Base-by-base conservation (phyloP, 2,329 filamentous ascomycete species). In the Cladophialophora immunda region DNA sequence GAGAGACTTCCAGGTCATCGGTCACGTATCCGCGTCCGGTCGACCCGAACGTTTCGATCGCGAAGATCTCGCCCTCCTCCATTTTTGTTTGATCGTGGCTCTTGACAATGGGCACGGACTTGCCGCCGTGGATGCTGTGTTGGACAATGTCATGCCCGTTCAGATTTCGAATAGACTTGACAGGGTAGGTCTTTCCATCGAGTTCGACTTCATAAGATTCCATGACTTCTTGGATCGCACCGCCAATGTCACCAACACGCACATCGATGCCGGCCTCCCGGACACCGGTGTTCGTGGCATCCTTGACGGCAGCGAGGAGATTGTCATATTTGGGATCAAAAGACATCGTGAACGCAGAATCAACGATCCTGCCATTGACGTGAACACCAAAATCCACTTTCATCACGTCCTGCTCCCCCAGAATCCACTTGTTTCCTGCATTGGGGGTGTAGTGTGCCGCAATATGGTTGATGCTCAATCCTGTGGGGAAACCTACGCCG, bases 1-100 rank as follows among this genome's bases (percentile, higher is more conserved):
- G 93, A 52, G 93, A 97, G 19, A 89, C 88, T 83, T 97, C 94
- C 79, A 89, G 91, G 80, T 97, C 92, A 76, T 97, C 93, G 71
- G 88, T 84, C 64, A 97, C 92, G 76, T 92, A 91, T 71, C 93
- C 94, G 77, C 92, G 94, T 70, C 94, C 94, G 25, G 94, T 97
- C 78, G 91, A 95, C 68, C 94, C 94, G 78, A 97, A 97, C 0
- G 94, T 97, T 83, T 97, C 94, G 73, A 97, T 97, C 71, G 94
- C 94, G 78, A 96, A 98, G 19, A 93, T 90, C 76, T 98, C 94
- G 50, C 93, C 93, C 81, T 97, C 94, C 81, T 97, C 94, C 94
- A 98, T 98, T 85, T 97, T 97, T 60, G 93, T 96, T 78, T 90
- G 89, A 75, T 97, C 92, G 69, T 87, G 87, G 69, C 89, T 90